Base-by-base conservation (phyloP, 495 filamentous ascomycete species). In the Hypoxylon cercidicola region DNA sequence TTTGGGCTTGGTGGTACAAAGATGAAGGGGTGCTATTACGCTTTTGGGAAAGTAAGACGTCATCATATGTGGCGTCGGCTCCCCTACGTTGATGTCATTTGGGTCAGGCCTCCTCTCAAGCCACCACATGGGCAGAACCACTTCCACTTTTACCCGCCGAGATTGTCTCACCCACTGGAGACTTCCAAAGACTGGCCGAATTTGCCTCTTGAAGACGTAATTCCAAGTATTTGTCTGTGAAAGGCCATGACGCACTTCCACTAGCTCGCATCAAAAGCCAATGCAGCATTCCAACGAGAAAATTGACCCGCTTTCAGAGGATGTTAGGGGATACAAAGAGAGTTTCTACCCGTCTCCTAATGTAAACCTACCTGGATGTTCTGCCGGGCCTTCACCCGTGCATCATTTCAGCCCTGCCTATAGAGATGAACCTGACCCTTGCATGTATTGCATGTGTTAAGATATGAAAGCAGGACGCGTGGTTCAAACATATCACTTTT, bases 41-140 rank as follows among this genome's bases (percentile, higher is more conserved):
- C 60, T 60, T 68, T 68, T 68, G 64, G 65, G 65, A 55, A 68
- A 68, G 25, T 47, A 60, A 16, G 49, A 68, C 60, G 65, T 68
- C 60, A 64, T 64, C 19, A 8, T 21, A 6, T 60, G 59, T 63
- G 60, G 60, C 65, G 55, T 25, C 30, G 9, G 49, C 44, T 51
- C 34, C 25, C 18, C 15, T 47, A 55, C 21, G 46, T 64, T 68
- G 65, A 68, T 68, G 65, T 68, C 65, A 68, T 68, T 57, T 44
- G 19, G 41, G 21, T 32, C 39, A 56, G 20, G 16, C 37, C 49
- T 35, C 34, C 64, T 54, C 23, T 25, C 23, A 25, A 25, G 23
- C 23, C 23, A 25, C 23, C 23, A 25, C 23, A 2, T 25, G 23
- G 23, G 23, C 23, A 25, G 23, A 10, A 1, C 30, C 30, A 57